These are phyloP conservation scores for Leucogyrophana mollusca DNA, from an alignment of 768 basidiomycete species.

Conservation along the genomic window DNA sequence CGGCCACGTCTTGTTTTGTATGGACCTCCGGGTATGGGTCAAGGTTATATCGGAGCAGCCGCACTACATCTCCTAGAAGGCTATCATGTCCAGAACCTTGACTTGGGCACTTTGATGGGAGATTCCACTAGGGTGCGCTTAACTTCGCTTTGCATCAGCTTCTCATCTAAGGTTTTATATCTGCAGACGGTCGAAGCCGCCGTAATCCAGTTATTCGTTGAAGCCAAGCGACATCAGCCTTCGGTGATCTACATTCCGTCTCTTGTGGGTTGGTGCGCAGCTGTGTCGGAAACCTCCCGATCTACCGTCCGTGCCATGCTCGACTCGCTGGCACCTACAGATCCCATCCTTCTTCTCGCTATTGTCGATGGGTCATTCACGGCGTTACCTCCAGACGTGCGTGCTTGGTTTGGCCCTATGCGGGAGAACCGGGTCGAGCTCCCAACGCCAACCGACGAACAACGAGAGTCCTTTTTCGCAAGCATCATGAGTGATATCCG, in stretches of 20 bases:
- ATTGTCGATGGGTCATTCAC: constrained; percentile 77
- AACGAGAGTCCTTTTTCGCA: constrained; percentile 76
- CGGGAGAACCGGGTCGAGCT: constrained; percentile 76
- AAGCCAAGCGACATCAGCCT: constrained; percentile 96
- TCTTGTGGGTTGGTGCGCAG: constrained; percentile 79
- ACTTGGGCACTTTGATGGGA: constrained; percentile 83
- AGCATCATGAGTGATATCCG: constrained; percentile 66
- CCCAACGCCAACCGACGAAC: constrained; percentile 44
- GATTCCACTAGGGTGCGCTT: constrained; percentile 82
- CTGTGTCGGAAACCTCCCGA: constrained; percentile 81
- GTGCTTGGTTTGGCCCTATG: constrained; percentile 84
- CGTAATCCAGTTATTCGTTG: constrained; percentile 91
- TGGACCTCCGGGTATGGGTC: constrained; percentile 87
- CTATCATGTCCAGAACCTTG: constrained; percentile 91
- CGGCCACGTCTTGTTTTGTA: constrained; percentile 84
- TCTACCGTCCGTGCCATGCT: constrained; percentile 88
- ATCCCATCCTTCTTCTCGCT: constrained; percentile 91
- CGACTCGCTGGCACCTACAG: constrained; percentile 86
- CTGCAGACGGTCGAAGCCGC: constrained; percentile 84
- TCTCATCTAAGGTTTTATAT: constrained; percentile 4
- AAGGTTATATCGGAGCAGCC: constrained; percentile 86
- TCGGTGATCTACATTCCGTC: constrained; percentile 95
- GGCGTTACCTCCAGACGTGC: constrained; percentile 77
- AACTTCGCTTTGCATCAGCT: background rate
- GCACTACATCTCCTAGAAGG: constrained; percentile 93